These are phyloP conservation scores for Smittium culicis DNA, from an alignment of 371 early-diverging fungal genomes.

Conservation along the genomic window DNA sequence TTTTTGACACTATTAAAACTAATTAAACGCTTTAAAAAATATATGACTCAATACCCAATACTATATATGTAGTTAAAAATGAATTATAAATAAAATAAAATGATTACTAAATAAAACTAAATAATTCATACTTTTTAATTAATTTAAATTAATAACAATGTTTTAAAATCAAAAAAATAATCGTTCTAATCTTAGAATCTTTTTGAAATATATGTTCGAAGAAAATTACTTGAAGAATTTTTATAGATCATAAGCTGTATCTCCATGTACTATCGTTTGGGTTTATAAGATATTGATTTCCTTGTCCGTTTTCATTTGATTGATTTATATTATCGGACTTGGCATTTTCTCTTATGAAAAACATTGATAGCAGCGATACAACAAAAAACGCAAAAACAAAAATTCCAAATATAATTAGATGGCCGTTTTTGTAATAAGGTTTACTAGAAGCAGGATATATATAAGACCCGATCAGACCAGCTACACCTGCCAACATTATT, in stretches of 20 bases:
- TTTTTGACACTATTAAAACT: no score
- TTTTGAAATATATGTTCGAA: no score
- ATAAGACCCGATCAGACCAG: conserved; percentile 31
- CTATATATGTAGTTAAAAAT: no score
- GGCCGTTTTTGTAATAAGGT: conserved; percentile 26
- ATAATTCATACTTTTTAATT: no score
- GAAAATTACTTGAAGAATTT: no score
- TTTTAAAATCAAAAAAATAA: no score
- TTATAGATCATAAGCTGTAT: background rate
- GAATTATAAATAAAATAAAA: no score
- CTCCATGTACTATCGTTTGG: background rate
- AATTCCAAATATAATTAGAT: conserved; percentile 14
- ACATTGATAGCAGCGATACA: conserved; percentile 16
- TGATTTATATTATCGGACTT: background rate
- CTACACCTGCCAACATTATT: conserved; percentile 30
- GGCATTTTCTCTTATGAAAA: conserved; percentile 21
- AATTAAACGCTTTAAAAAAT: no score
- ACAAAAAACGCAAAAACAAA: conserved; percentile 20
- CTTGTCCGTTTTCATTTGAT: background rate
- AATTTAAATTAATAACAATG: no score
- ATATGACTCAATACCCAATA: no score
- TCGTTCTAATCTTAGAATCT: no score
- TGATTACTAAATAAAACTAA: no score
- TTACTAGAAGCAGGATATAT: conserved; percentile 23
- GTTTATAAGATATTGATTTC: background rate